Base-by-base conservation (phyloP, 495 filamentous ascomycete genomes). In the Daldinia vernicosa region DNA sequence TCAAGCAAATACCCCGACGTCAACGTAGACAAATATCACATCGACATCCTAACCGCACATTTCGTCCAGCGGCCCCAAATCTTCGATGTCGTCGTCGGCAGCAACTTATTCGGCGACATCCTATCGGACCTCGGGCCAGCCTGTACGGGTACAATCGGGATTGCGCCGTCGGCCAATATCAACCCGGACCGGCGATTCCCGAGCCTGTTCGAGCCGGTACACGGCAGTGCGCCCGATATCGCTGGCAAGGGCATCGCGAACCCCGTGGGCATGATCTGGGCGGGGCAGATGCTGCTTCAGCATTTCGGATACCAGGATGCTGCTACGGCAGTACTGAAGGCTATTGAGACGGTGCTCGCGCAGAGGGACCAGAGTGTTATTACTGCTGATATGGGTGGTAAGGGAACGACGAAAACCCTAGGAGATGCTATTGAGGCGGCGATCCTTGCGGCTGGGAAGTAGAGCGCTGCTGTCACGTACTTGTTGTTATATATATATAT, bases 171-270 rank as follows among this genome's bases (percentile, higher is more conserved):
- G 26, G 90, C 86, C 32, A 88, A 93, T 52, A 91, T 93, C 9
- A 93, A 95, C 81, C 79, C 81, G 4, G 77, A 83, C 4, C 82
- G 86, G 63, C 82, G 80, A 62, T 85, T 88, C 71, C 89, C 88
- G 45, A 88, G 93, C 74, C 93, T 97, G 76, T 97, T 96, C 77
- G 93, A 97, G 83, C 93, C 93, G 19, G 93, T 96, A 63, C 93
- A 96, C 77, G 93, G 92, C 1, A 82, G 78, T 40, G 85, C 84
- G 4, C 90, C 89, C 14, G 90, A 92, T 70, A 92, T 93, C 60
- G 88, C 89, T 1, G 90, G 90, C 0, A 89, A 89, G 76, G 90
- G 89, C 0, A 81, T 91, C 39, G 90, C 90, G 11, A 93, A 93
- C 75, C 90, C 90, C 0, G 84, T 93, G 0, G 90, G 89, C 2